Conservation (phyloP, 192 early-diverging fungal genomes). For the Dimargaris xerosporica region DNA sequence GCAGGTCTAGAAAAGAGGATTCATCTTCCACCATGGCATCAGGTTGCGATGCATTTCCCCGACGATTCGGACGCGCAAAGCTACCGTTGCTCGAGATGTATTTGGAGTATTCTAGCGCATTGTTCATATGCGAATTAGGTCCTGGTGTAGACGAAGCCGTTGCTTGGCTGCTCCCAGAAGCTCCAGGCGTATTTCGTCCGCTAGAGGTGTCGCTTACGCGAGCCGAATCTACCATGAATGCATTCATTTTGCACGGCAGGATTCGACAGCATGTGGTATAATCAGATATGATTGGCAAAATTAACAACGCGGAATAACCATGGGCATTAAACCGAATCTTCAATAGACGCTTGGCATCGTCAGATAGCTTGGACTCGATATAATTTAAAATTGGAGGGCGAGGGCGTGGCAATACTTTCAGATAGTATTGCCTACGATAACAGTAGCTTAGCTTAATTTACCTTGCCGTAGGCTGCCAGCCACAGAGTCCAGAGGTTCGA, state of each 20-base stretch:
- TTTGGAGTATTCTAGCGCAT: conserved; percentile 15
- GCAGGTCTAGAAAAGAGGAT: conserved; percentile 10
- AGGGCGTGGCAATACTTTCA: too few species aligned
- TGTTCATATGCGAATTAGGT: background rate
- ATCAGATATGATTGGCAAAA: background rate
- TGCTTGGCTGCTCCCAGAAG: background rate
- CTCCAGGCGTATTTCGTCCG: background rate
- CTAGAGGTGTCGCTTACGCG: background rate
- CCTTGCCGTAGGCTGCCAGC: conserved; percentile 20
- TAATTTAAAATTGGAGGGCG: too few species aligned
- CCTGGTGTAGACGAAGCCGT: background rate
- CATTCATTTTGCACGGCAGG: background rate
- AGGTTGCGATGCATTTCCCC: conserved; percentile 16
- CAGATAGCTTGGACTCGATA: too few species aligned
- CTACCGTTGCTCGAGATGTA: conserved; percentile 19
- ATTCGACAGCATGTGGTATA: background rate
- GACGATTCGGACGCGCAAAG: conserved; percentile 18
- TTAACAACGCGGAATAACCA: too few species aligned
- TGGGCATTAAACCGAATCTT: too few species aligned
- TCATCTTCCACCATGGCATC: conserved; percentile 26
- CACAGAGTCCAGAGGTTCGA: conserved; percentile 8
- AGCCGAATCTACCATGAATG: background rate
- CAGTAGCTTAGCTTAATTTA: background rate
- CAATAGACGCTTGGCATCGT: too few species aligned
- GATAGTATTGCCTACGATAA: too few species aligned